These are phyloP conservation scores for Hansenula sp. DNA, from an alignment of 1,139 yeast genomes.

Conservation along the genomic window DNA sequence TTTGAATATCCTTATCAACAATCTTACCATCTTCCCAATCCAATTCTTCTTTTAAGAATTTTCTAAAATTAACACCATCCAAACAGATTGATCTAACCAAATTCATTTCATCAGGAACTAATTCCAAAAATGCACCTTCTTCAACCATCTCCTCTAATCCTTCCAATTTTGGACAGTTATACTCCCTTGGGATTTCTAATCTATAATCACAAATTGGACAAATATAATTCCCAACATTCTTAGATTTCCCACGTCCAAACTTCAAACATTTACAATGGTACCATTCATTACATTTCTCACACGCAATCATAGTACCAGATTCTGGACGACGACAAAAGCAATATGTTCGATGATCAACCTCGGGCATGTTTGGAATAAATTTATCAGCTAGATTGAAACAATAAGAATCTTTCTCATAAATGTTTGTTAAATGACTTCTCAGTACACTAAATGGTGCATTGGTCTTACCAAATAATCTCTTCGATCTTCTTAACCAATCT, in stretches of 20 bases:
- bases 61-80: constrained; percentile 23
- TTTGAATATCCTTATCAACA: constrained; percentile 15
- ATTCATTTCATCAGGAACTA: constrained; percentile 40
- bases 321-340: constrained; percentile 73
- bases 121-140: constrained; percentile 32
- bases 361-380: constrained; percentile 21
- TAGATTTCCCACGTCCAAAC: constrained; percentile 29
- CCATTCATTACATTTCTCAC: constrained; percentile 80
- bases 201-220: constrained; percentile 68
- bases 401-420: constrained; percentile 32
- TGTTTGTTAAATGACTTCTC: constrained; percentile 27
- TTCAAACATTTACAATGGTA: constrained; percentile 69
- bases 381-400: constrained; percentile 41
- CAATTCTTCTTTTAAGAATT: constrained; percentile 19
- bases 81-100: constrained; percentile 27
- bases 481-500: constrained; percentile 44
- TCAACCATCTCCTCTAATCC: constrained; percentile 30
- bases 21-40: constrained; percentile 15
- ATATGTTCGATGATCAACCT: constrained; percentile 33
- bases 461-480: constrained; percentile 34
- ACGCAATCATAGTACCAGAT: constrained; percentile 72
- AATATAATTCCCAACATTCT: constrained; percentile 35
- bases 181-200: constrained; percentile 28
- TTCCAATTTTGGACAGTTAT: constrained; percentile 30
- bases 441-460: constrained; percentile 30